A percentile compares a stretch with the other conserved stretches of the same genome.
Conservation (phyloP, 2,329 filamentous ascomycete genomes). For the Macrophomina tecta region DNA sequence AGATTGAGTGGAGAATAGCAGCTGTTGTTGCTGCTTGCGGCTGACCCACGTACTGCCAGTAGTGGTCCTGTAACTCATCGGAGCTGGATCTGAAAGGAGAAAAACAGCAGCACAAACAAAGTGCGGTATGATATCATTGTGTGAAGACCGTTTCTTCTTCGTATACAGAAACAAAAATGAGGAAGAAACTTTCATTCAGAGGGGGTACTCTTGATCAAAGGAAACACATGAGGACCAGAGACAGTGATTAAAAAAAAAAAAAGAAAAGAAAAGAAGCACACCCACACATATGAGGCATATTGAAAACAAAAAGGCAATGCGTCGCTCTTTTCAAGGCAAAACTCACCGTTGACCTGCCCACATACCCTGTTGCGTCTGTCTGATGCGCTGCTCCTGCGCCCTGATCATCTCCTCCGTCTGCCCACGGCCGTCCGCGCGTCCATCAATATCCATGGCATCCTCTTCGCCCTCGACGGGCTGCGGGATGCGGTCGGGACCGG, state of each 20-base stretch:
- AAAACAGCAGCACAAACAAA: neutral
- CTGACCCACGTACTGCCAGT: neutral
- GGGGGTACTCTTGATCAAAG: conserved; percentile 1
- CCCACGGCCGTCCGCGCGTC: conserved; percentile 63
- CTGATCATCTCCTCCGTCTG: conserved; percentile 68
- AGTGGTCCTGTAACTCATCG: neutral
- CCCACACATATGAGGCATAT: neutral
- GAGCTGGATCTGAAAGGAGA: neutral
- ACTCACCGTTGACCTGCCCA: conserved; percentile 48
- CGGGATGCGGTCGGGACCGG: conserved; percentile 28
- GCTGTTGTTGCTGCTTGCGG: neutral
- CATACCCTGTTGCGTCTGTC: conserved; percentile 63
- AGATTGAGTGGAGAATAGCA: neutral
- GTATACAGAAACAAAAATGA: neutral
- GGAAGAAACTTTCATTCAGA: neutral
- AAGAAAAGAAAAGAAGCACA: neutral
- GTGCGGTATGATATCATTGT: conserved; percentile 5
- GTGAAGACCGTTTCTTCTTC: neutral
- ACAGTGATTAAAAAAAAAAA: neutral
- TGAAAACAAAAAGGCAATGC: neutral
- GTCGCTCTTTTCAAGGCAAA: neutral
- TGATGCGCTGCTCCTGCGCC: conserved; percentile 64
- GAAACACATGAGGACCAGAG: neutral
- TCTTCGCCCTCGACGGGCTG: conserved; percentile 22
- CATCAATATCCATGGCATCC: conserved; percentile 61